phyloP scores from a whole-genome alignment of 805 yeast genomes.

The Ogataea allantospora region DNA sequence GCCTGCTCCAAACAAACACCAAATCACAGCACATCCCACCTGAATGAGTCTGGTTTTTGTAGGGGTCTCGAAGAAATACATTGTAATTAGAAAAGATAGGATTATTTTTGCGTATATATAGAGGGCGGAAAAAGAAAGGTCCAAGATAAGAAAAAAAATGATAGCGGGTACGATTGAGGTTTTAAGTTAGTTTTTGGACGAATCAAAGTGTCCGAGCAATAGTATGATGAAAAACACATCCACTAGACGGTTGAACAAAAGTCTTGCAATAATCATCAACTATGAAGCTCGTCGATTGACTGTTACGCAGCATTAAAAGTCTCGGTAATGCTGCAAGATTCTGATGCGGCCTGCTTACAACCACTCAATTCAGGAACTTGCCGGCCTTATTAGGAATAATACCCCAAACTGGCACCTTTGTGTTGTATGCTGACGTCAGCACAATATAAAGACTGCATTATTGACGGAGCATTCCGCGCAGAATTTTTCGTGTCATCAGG shows the following conservation, averaged over 20 bases:
- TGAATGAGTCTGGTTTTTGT: slow-evolving; percentile 38
- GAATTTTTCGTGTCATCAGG: background rate
- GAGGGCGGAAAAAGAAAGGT: slow-evolving; percentile 2
- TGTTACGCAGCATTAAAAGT: too few relatives aligned
- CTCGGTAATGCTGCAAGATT: too few relatives aligned
- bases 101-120: slow-evolving; percentile 1
- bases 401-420: background rate
- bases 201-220: too few relatives aligned
- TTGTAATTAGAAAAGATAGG: slow-evolving; percentile 7
- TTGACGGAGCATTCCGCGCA: slow-evolving; percentile 8
- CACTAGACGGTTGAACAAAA: too few relatives aligned
- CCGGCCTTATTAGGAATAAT: background rate
- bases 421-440: background rate
- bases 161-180: background rate
- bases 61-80: slow-evolving; percentile 35
- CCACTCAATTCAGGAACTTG: background rate
- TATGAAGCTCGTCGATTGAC: too few relatives aligned
- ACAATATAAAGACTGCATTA: slow-evolving; percentile 1
- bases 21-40: slow-evolving; percentile 48
- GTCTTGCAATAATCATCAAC: too few relatives aligned
- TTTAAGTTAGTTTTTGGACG: too few relatives aligned
- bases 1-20: slow-evolving; percentile 58
- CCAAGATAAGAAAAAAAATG: slow-evolving; percentile 1
- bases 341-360: too few relatives aligned
- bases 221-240: too few relatives aligned